Conservation (phyloP, 2,329 filamentous ascomycete species). For the Dactylellina haptotyla region DNA sequence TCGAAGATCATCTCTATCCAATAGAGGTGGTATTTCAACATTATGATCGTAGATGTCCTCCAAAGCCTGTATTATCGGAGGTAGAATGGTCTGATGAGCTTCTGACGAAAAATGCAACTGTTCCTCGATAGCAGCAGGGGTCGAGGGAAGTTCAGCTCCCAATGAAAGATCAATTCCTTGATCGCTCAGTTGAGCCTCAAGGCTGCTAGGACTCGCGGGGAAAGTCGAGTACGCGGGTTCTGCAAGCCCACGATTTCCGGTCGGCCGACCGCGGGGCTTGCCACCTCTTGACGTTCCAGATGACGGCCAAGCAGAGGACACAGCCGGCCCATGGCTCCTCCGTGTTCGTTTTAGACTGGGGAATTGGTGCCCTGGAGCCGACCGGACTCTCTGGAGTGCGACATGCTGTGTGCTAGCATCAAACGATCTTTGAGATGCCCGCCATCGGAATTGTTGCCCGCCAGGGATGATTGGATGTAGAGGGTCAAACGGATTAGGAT, state of each 20-base stretch:
- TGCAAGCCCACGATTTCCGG: slow-evolving; percentile 30
- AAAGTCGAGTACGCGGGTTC: slow-evolving; percentile 67
- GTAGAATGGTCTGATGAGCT: slow-evolving; percentile 41
- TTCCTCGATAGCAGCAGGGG: slow-evolving; percentile 48
- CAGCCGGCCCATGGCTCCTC: slow-evolving; percentile 81
- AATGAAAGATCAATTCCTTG: slow-evolving; percentile 38
- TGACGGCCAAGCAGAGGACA: slow-evolving; percentile 89
- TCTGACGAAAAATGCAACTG: slow-evolving; percentile 42
- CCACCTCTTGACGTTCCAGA: slow-evolving; percentile 69
- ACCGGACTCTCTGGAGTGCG: slow-evolving; percentile 31
- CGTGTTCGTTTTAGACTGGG: slow-evolving; percentile 61
- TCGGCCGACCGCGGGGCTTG: slow-evolving; percentile 82
- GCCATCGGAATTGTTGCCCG: slow-evolving; percentile 62
- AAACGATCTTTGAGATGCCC: slow-evolving; percentile 55
- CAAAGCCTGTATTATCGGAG: slow-evolving; percentile 44
- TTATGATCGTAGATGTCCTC: slow-evolving; percentile 44
- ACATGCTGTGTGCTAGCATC: slow-evolving; percentile 20
- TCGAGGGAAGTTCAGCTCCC: slow-evolving; percentile 22
- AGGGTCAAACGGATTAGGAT: slow-evolving; percentile 41
- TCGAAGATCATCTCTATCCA: slow-evolving; percentile 33
- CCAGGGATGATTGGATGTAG: slow-evolving; percentile 54
- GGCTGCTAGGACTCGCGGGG: slow-evolving; percentile 67
- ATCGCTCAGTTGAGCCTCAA: slow-evolving; percentile 41
- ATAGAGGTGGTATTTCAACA: slow-evolving; percentile 45
- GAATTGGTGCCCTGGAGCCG: slow-evolving; percentile 33